Conservation (phyloP, 1,284 basidiomycete genomes). For the Sparassis latifolia region DNA sequence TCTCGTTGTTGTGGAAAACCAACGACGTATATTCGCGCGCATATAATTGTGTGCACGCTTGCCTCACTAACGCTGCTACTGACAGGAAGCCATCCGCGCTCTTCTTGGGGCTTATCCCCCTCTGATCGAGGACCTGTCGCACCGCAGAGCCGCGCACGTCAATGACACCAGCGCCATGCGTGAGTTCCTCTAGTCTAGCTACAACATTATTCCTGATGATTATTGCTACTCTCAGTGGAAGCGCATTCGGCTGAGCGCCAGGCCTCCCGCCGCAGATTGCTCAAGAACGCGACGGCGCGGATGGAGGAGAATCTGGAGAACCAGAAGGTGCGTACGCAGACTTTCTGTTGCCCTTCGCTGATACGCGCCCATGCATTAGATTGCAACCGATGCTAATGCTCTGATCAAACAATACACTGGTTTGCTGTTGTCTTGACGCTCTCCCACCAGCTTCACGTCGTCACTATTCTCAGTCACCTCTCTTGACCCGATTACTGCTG, state of each 20-base stretch:
- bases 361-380: constrained; percentile 16
- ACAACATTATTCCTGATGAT: neutral
- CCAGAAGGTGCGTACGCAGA: constrained; percentile 28
- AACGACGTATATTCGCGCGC: constrained; percentile 18
- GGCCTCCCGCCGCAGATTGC: constrained; percentile 30
- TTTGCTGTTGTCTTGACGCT: constrained; percentile 23
- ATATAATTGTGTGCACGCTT: neutral
- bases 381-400: constrained; percentile 34
- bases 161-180: constrained; percentile 31
- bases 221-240: constrained; percentile 23
- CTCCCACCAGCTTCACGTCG: too few species aligned
- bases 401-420: constrained; percentile 42
- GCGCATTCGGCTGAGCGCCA: constrained; percentile 27
- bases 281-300: constrained; percentile 28
- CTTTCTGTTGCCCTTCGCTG: too few species aligned
- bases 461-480: too few species aligned
- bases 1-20: constrained; percentile 16
- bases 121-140: constrained; percentile 31
- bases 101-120: constrained; percentile 25
- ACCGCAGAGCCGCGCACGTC: constrained; percentile 26
- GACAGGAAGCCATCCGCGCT: constrained; percentile 27
- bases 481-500: too few species aligned
- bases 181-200: constrained; percentile 17
- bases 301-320: constrained; percentile 36
- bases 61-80: neutral